These are phyloP conservation scores for Amanita molliuscula DNA, from an alignment of 768 basidiomycete genomes.

Conservation along the genomic window DNA sequence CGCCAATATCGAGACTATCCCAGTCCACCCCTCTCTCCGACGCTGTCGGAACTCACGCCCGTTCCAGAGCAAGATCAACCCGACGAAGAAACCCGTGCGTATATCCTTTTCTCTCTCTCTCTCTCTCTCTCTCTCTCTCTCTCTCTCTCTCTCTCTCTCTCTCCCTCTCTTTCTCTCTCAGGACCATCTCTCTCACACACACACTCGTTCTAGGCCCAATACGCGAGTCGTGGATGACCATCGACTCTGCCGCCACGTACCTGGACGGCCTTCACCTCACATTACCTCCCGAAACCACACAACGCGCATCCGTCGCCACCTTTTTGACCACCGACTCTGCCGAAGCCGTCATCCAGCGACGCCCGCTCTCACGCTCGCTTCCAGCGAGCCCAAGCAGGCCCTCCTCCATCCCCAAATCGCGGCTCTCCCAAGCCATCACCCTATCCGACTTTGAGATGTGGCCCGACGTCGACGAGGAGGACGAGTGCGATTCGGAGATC, in stretches of 20 bases:
- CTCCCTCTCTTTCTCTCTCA: too few relatives aligned
- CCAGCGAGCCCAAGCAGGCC: slow-evolving; percentile 2
- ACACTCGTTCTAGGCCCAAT: slow-evolving; percentile 14
- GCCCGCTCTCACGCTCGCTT: not conserved
- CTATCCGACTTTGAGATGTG: slow-evolving; percentile 32
- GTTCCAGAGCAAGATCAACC: slow-evolving; percentile 5
- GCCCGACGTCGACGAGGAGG: slow-evolving; percentile 26
- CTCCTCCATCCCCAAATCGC: slow-evolving; percentile 11
- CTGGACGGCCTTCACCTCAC: slow-evolving; percentile 29
- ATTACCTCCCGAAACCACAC: slow-evolving; percentile 23
- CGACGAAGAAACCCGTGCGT: slow-evolving; percentile 1
- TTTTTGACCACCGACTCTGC: slow-evolving; percentile 47
- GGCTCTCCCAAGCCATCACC: slow-evolving; percentile 24
- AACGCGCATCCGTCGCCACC: slow-evolving; percentile 38
- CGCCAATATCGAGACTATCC: not conserved
- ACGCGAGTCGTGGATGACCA: slow-evolving; percentile 39
- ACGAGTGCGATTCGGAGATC: slow-evolving; percentile 12
- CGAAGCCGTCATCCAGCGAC: slow-evolving; percentile 38
- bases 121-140: too few relatives aligned
- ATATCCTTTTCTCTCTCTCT: too few relatives aligned
- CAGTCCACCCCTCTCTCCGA: slow-evolving; percentile 5
- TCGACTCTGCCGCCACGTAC: slow-evolving; percentile 25
- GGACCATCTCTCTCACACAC: too few relatives aligned
- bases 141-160: too few relatives aligned
- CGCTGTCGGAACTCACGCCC: not conserved